phyloP scores from a whole-genome alignment of 2,329 filamentous ascomycete genomes.

The Aureobasidium mangrovei region DNA sequence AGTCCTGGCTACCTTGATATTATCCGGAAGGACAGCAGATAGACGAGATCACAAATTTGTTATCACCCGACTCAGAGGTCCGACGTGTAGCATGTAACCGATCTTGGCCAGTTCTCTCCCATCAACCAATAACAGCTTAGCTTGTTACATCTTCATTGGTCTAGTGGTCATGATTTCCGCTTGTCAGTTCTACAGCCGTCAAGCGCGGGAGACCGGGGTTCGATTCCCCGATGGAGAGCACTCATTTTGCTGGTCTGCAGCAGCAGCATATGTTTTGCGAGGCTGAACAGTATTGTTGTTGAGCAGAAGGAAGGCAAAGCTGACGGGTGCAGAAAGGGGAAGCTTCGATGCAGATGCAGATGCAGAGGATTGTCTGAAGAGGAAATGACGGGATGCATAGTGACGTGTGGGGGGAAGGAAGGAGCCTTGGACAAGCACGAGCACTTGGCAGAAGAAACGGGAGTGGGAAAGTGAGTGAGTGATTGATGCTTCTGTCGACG shows the following conservation, averaged over 20 bases:
- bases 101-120: not conserved
- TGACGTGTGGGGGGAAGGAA: slow-evolving; percentile 10
- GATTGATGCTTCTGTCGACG: not conserved
- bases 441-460: slow-evolving; percentile 10
- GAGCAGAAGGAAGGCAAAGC: not conserved
- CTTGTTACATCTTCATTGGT: slow-evolving; percentile 13
- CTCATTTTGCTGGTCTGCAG: slow-evolving; percentile 1
- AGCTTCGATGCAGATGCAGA: not conserved
- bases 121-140: slow-evolving; percentile 9
- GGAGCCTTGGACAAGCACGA: not conserved
- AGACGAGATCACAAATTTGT: too few species aligned
- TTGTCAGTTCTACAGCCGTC: slow-evolving; percentile 12
- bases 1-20: too few species aligned
- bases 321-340: not conserved
- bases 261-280: slow-evolving; percentile 13
- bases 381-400: not conserved
- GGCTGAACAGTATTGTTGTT: not conserved
- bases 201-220: slow-evolving; percentile 27
- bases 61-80: too few species aligned
- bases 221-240: slow-evolving; percentile 22
- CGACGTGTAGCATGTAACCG: too few species aligned
- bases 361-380: not conserved
- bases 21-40: too few species aligned
- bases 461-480: not conserved
- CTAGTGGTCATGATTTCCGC: slow-evolving; percentile 15